phyloP scores from a whole-genome alignment of 352 stramenopile species.

The Phytopythium delawarense region DNA sequence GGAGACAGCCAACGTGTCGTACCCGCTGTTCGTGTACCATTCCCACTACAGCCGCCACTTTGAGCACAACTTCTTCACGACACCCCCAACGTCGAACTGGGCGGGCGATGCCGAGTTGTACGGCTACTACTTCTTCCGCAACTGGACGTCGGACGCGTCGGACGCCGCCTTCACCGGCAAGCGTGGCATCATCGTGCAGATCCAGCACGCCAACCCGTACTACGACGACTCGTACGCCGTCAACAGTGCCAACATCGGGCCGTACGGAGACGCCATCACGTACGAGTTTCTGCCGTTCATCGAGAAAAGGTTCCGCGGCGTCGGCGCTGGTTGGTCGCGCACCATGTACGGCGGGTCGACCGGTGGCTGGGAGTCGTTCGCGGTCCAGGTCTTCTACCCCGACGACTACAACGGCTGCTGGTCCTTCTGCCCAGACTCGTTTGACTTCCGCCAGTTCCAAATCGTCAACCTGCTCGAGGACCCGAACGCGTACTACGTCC shows the following conservation, averaged over 20 bases:
- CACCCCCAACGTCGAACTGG: slow-evolving; percentile 21
- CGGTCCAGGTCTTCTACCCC: slow-evolving; percentile 70
- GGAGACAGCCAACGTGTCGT: slow-evolving; percentile 43
- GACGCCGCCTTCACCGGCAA: slow-evolving; percentile 55
- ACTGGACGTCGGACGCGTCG: slow-evolving; percentile 57
- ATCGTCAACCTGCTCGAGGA: slow-evolving; percentile 62
- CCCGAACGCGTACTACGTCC: slow-evolving; percentile 63
- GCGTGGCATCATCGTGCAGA: slow-evolving; percentile 66
- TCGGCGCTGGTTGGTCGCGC: slow-evolving; percentile 57
- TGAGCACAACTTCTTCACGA: slow-evolving; percentile 44
- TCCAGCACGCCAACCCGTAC: slow-evolving; percentile 78
- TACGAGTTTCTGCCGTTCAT: slow-evolving; percentile 72
- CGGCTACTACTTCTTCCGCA: slow-evolving; percentile 63
- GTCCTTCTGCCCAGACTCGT: slow-evolving; percentile 75
- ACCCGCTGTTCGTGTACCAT: slow-evolving; percentile 75
- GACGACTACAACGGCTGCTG: slow-evolving; percentile 80
- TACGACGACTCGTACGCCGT: slow-evolving; percentile 79
- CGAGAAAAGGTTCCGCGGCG: slow-evolving; percentile 53
- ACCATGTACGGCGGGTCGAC: slow-evolving; percentile 79
- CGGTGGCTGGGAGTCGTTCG: slow-evolving; percentile 68
- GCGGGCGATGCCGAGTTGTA: slow-evolving; percentile 37
- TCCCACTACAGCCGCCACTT: slow-evolving; percentile 68
- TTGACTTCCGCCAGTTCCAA: slow-evolving; percentile 75
- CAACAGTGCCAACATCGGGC: slow-evolving; percentile 71
- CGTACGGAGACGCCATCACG: slow-evolving; percentile 73